A percentile compares a stretch with the other conserved stretches of the same genome.
Evolutionary conservation across 1,284 basidiomycete species (phyloP).

Genomic region (Coriolopsis trogii): DNA sequence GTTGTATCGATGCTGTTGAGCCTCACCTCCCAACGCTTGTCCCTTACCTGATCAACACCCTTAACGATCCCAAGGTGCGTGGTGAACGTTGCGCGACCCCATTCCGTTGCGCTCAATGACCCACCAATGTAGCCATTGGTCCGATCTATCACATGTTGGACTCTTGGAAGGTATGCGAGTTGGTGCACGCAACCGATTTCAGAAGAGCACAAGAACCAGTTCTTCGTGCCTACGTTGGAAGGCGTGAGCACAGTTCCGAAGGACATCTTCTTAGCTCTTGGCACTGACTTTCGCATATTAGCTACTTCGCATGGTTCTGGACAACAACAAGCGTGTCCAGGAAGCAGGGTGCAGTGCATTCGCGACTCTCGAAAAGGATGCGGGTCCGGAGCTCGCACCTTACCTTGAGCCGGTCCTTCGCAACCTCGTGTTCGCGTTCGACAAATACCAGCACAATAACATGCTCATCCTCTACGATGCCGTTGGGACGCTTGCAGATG

Average conservation of each 20-base stretch:
- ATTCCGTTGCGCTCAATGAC: neutral
- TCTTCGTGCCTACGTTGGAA: conserved; percentile 97
- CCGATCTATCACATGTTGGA: conserved; percentile 99
- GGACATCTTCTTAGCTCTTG: too few relatives aligned
- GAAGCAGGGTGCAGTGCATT: conserved; percentile 99
- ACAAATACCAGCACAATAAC: conserved; percentile 99
- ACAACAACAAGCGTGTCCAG: conserved; percentile 99
- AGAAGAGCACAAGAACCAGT: conserved; percentile 86
- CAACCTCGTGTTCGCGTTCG: conserved; percentile 95
- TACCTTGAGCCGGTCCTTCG: conserved; percentile 95
- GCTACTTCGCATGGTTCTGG: conserved; percentile 97
- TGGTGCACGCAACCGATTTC: conserved; percentile 89
- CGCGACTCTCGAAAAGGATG: conserved; percentile 98
- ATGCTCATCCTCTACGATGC: conserved; percentile 98
- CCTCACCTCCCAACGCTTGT: conserved; percentile 92
- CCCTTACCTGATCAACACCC: conserved; percentile 88
- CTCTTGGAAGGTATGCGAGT: conserved; percentile 95
- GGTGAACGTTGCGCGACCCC: neutral
- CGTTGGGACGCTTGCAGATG: conserved; percentile 96
- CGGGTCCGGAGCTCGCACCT: conserved; percentile 86
- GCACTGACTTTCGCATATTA: conserved; percentile 37
- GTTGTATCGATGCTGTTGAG: conserved; percentile 95
- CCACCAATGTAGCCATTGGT: conserved; percentile 76
- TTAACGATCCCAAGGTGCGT: conserved; percentile 88
- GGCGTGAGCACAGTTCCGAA: conserved; percentile 66